Evolutionary conservation across 345 rosid species (phyloP).

Genomic region (Aquilaria malaccensis): DNA sequence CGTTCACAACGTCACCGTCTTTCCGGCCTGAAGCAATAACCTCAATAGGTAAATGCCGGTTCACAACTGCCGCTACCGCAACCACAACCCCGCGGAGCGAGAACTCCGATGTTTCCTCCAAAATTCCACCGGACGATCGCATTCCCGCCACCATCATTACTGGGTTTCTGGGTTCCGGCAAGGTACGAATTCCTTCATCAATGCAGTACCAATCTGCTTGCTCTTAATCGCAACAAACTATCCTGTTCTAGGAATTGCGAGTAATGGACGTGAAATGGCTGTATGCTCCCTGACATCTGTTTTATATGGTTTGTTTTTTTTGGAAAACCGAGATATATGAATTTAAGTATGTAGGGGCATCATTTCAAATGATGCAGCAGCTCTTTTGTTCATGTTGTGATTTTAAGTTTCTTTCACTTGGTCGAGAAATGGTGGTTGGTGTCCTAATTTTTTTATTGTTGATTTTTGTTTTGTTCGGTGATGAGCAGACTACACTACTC

Average conservation of each 20-base stretch:
- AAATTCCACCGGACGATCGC: constrained; percentile 74
- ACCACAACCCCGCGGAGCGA: constrained; percentile 46
- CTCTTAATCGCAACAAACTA: background rate
- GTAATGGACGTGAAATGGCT: background rate
- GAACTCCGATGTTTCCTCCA: constrained; percentile 54
- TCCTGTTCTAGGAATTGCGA: too few species aligned
- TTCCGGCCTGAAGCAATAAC: constrained; percentile 18
- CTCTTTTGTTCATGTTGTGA: too few species aligned
- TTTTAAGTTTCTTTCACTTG: background rate
- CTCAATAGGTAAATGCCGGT: constrained; percentile 23
- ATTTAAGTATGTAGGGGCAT: too few species aligned
- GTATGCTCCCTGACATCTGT: too few species aligned
- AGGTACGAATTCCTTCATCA: constrained; percentile 30
- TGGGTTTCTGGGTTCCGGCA: constrained; percentile 91
- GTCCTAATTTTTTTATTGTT: background rate
- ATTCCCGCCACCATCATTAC: constrained; percentile 96
- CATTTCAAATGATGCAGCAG: too few species aligned
- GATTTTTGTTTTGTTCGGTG: constrained; percentile 3
- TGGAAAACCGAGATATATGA: too few species aligned
- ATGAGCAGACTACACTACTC: constrained; percentile 75
- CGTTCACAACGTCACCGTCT: constrained; percentile 25
- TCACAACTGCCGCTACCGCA: constrained; percentile 51
- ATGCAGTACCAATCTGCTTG: background rate
- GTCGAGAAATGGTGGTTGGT: background rate
- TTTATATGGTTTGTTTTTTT: too few species aligned